phyloP scores from a whole-genome alignment of 192 early-diverging fungal genomes.

The Mortierella claussenii region DNA sequence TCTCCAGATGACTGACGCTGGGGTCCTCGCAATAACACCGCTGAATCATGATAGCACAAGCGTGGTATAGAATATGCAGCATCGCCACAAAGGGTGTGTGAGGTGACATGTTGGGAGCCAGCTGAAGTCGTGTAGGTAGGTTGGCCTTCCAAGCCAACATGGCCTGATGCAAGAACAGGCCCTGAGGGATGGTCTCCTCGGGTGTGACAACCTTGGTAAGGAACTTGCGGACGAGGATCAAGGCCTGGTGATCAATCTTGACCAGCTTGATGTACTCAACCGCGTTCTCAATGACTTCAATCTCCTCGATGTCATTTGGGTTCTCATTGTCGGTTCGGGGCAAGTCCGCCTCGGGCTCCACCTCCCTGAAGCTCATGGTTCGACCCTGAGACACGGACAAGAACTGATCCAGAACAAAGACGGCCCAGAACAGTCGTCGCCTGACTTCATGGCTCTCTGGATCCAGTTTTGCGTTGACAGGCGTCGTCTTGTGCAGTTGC shows the following conservation, averaged over 20 bases:
- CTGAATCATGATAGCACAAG: slow-evolving; percentile 60
- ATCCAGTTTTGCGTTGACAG: slow-evolving; percentile 51
- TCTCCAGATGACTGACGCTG: slow-evolving; percentile 53
- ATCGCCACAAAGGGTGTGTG: slow-evolving; percentile 60
- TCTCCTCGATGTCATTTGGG: slow-evolving; percentile 43
- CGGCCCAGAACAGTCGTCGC: slow-evolving; percentile 44
- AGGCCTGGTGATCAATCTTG: slow-evolving; percentile 49
- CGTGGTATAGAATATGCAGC: slow-evolving; percentile 66
- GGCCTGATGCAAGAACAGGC: slow-evolving; percentile 48
- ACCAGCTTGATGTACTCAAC: slow-evolving; percentile 52
- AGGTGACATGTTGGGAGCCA: slow-evolving; percentile 33
- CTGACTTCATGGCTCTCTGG: slow-evolving; percentile 46
- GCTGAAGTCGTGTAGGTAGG: slow-evolving; percentile 46
- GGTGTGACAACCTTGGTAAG: slow-evolving; percentile 51
- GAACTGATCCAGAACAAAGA: slow-evolving; percentile 53
- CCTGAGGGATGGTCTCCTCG: slow-evolving; percentile 52
- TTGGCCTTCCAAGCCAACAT: slow-evolving; percentile 54
- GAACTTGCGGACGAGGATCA: slow-evolving; percentile 47
- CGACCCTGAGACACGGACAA: slow-evolving; percentile 41
- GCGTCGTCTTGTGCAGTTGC: slow-evolving; percentile 51
- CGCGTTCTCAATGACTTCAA: slow-evolving; percentile 40
- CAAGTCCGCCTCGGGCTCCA: slow-evolving; percentile 46
- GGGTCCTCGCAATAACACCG: slow-evolving; percentile 58
- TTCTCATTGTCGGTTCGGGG: slow-evolving; percentile 42
- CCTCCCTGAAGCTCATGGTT: slow-evolving; percentile 50